Evolutionary conservation across 2,329 filamentous ascomycete genomes (phyloP), one percentile per base, ranked within the genome.

Genomic region (Boeremia exigua): DNA sequence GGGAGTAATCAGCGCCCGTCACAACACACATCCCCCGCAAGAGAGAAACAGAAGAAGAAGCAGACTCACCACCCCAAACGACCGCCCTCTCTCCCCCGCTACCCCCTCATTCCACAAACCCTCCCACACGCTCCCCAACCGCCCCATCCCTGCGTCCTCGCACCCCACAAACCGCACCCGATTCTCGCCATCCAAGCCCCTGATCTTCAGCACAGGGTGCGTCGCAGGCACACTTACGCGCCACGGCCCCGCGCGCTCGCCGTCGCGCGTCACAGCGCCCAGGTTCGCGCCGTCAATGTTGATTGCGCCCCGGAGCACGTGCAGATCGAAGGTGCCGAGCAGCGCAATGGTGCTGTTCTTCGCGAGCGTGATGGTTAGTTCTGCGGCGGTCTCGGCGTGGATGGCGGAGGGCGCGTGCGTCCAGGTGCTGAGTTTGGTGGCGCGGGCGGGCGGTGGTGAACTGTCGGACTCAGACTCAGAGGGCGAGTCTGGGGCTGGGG

Each of bases 211-310:
- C 1, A 94, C 74, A 1, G 90, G 86, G 67, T 91, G 86, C 33
- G 87, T 90, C 37, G 84, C 82, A 1, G 89, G 85, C 14, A 89
- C 88, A 70, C 85, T 86, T 14, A 91, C 80, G 79, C 84, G 86
- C 61, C 68, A 53, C n/a, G 39, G 39, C 32, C 43, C 47, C 7
- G 54, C 52, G 23, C 59, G 59, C 39, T 66, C 58, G 12, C 61
- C 61, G 32, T 58, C 48, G 34, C 48, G 61, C 42, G 61, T 61
- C 0, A 80, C 78, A 1, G 82, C 70, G 10, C 78, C 77, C 3
- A 94, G 70, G 6, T 81, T 83, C 6, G 89, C 86, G 14, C 90
- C 89, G 12, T 86, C 82, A 25, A 94, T 72, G 1, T 84, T 86
- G 23, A 89, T 77, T 38, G 86, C 80, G 2, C 91, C 91, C 48